A percentile compares a stretch with the other conserved stretches of the same genome.
phyloP scores from a whole-genome alignment of 2,329 filamentous ascomycete genomes.

The Dendrostoma leiphaemia region DNA sequence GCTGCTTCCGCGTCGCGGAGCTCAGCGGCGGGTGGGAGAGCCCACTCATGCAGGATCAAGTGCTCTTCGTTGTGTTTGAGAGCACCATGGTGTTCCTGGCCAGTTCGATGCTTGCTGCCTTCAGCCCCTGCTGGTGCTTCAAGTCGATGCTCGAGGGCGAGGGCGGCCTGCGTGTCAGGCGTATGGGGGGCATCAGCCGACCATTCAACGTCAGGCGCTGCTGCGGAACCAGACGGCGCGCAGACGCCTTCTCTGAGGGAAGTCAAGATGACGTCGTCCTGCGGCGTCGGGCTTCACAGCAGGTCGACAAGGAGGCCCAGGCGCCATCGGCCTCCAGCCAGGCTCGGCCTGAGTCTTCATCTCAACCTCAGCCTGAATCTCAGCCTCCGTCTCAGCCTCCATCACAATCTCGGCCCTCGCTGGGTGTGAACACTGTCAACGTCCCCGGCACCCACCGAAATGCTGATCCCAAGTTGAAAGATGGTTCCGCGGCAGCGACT shows the following conservation, averaged over 20 bases:
- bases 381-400: neutral
- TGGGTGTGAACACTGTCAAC: neutral
- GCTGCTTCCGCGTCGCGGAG: constrained; percentile 65
- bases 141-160: constrained; percentile 17
- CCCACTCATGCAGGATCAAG: constrained; percentile 52
- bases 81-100: constrained; percentile 51
- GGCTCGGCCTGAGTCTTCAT: too few species aligned
- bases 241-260: neutral
- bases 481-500: too few species aligned
- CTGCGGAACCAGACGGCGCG: neutral
- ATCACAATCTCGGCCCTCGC: neutral
- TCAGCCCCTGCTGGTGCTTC: constrained; percentile 38
- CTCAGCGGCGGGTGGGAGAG: constrained; percentile 63
- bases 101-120: constrained; percentile 41
- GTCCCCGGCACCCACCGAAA: neutral
- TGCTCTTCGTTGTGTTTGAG: constrained; percentile 58
- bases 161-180: constrained; percentile 4
- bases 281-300: neutral
- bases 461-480: neutral
- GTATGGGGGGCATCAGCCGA: neutral
- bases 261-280: neutral
- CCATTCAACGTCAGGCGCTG: too few species aligned
- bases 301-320: neutral
- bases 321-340: too few species aligned
- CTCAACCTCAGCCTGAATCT: neutral